Percentiles rank a stretch among this genome's conserved stretches.
These are phyloP conservation scores for Xylaria cubensis DNA, from an alignment of 495 filamentous ascomycete genomes.

Conservation along the genomic window DNA sequence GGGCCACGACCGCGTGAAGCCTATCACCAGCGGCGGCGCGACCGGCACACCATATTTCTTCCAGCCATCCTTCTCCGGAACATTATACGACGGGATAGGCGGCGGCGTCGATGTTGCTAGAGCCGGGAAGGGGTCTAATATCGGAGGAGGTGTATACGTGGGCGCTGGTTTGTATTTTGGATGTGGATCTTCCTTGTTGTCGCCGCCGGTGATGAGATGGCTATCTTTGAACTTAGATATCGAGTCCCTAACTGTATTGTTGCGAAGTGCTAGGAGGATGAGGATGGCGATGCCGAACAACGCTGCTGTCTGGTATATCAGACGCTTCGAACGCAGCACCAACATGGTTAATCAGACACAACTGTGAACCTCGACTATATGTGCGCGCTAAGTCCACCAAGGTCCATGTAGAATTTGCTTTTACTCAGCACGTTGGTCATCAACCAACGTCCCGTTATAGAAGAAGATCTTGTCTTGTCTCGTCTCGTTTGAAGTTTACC, in stretches of 20 bases:
- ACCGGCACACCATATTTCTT: constrained; percentile 45
- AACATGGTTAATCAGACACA: background rate
- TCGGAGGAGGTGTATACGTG: constrained; percentile 42
- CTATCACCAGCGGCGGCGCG: constrained; percentile 62
- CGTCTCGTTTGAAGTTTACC: background rate
- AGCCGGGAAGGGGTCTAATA: constrained; percentile 48
- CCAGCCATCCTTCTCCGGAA: constrained; percentile 40
- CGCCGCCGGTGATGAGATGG: background rate
- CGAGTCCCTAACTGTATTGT: background rate
- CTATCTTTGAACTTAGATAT: constrained; percentile 17
- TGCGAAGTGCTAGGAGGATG: constrained; percentile 17
- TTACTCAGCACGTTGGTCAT: background rate
- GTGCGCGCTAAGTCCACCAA: background rate
- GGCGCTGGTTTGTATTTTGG: constrained; percentile 47
- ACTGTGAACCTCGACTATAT: background rate
- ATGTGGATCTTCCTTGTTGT: background rate
- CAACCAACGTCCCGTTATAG: background rate
- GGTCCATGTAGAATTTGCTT: background rate
- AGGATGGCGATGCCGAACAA: constrained; percentile 9
- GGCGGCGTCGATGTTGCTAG: constrained; percentile 46
- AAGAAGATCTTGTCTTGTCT: background rate
- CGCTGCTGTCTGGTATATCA: constrained; percentile 9
- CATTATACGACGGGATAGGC: constrained; percentile 53
- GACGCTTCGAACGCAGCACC: constrained; percentile 10
- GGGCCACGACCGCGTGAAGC: constrained; percentile 66